phyloP scores from a whole-genome alignment of 2,329 filamentous ascomycete species.

The Cytospora leucostoma region DNA sequence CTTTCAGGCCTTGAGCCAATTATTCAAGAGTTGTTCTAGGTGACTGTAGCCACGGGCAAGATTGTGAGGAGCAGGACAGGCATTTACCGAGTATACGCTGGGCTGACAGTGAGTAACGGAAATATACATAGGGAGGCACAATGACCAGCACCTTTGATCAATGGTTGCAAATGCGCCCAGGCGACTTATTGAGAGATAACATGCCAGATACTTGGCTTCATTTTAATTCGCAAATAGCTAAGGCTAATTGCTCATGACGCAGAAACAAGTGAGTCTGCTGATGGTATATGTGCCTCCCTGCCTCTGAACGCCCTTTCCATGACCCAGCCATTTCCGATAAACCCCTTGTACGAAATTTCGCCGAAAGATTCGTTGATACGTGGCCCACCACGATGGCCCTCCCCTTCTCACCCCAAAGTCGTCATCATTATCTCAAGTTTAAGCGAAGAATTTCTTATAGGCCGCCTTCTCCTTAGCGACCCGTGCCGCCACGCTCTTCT shows the following conservation, averaged over 20 bases:
- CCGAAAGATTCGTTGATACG: background rate
- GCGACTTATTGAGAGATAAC: background rate
- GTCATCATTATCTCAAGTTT: constrained; percentile 24
- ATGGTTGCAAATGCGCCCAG: too few species aligned
- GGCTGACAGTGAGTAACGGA: too few species aligned
- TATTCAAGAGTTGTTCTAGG: too few species aligned
- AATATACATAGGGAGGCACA: too few species aligned
- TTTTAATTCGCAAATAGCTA: background rate
- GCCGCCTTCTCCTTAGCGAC: constrained; percentile 88
- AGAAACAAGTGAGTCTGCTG: constrained; percentile 8
- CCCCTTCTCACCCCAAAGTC: too few species aligned
- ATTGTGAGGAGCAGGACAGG: too few species aligned
- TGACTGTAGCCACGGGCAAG: too few species aligned
- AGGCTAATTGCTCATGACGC: constrained; percentile 12
- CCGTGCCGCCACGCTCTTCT: constrained; percentile 71
- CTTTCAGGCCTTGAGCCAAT: too few species aligned
- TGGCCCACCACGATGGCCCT: constrained; percentile 1
- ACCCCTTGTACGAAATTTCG: constrained; percentile 2
- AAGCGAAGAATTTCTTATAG: constrained; percentile 87
- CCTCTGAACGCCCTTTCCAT: constrained; percentile 21
- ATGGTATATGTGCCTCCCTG: constrained; percentile 30
- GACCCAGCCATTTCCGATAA: constrained; percentile 16
- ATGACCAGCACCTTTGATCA: too few species aligned
- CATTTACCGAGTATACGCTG: too few species aligned
- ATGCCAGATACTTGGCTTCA: background rate